A percentile compares a stretch with the other conserved stretches of the same genome.
phyloP scores from a whole-genome alignment of 306 rosid genomes.

The Gynostemma pentaphyllum region DNA sequence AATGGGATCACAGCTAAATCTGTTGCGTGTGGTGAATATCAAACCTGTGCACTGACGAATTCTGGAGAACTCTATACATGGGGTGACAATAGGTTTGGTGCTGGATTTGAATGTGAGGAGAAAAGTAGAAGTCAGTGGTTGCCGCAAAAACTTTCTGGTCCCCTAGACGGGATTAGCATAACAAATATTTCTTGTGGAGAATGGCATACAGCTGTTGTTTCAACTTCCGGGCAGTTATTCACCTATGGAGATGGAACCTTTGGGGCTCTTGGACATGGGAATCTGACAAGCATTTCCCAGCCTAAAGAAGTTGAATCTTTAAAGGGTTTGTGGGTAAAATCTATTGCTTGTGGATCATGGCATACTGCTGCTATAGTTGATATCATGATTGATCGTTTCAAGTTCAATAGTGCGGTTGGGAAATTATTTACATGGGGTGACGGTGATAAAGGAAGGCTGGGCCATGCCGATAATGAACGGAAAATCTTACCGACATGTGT shows the following conservation, averaged over 20 bases:
- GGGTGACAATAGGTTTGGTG: constrained; percentile 48
- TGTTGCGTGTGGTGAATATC: constrained; percentile 64
- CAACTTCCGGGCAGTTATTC: constrained; percentile 51
- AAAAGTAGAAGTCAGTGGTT: constrained; percentile 49
- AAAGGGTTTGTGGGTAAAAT: constrained; percentile 46
- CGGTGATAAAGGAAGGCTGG: constrained; percentile 67
- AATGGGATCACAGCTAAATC: constrained; percentile 34
- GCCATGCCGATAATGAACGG: constrained; percentile 44
- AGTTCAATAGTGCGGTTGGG: constrained; percentile 37
- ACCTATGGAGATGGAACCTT: constrained; percentile 87
- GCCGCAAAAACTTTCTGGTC: constrained; percentile 43
- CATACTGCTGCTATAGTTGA: constrained; percentile 74
- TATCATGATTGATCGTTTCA: constrained; percentile 26
- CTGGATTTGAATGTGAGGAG: constrained; percentile 26
- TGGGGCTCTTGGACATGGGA: constrained; percentile 82
- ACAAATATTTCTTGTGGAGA: constrained; percentile 67
- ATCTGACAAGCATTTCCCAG: constrained; percentile 32
- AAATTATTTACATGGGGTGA: constrained; percentile 91
- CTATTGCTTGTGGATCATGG: constrained; percentile 89
- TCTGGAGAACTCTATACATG: constrained; percentile 61
- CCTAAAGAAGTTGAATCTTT: constrained; percentile 78
- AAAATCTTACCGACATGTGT: constrained; percentile 69
- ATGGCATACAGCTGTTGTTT: constrained; percentile 73
- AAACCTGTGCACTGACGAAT: constrained; percentile 64
- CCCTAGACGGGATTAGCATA: constrained; percentile 41